Evolutionary conservation across 2,329 filamentous ascomycete genomes (phyloP).

Genomic region (Byssothecium circinans): DNA sequence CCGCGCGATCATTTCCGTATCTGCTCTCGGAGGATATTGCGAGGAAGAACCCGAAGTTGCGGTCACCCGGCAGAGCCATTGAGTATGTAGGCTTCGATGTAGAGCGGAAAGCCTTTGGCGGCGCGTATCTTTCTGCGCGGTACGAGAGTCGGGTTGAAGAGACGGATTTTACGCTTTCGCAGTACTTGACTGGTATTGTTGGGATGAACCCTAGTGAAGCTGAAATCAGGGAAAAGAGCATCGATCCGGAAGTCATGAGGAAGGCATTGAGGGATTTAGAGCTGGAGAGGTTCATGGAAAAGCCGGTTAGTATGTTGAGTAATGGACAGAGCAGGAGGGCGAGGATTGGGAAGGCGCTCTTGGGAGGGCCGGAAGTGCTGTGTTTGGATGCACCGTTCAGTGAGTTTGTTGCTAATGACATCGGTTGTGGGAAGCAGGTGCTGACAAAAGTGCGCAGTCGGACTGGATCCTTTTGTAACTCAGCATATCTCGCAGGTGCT

Average conservation of each 20-base stretch:
- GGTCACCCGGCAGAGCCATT: slow-evolving; percentile 68
- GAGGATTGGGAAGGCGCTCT: slow-evolving; percentile 81
- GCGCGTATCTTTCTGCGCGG: slow-evolving; percentile 80
- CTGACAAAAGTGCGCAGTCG: slow-evolving; percentile 58
- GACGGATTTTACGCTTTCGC: slow-evolving; percentile 80
- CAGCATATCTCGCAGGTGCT: slow-evolving; percentile 72
- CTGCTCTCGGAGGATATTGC: slow-evolving; percentile 66
- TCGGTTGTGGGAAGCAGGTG: neutral
- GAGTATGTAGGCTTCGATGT: slow-evolving; percentile 89
- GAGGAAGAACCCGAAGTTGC: slow-evolving; percentile 53
- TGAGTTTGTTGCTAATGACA: slow-evolving; percentile 37
- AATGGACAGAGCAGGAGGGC: slow-evolving; percentile 90
- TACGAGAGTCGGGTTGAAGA: slow-evolving; percentile 87
- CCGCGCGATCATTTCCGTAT: slow-evolving; percentile 76
- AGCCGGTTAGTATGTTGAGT: slow-evolving; percentile 87
- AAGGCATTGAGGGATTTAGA: slow-evolving; percentile 70
- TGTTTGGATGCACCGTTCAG: slow-evolving; percentile 86
- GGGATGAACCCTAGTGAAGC: slow-evolving; percentile 72
- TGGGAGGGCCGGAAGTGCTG: slow-evolving; percentile 77
- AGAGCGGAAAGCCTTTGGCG: slow-evolving; percentile 62
- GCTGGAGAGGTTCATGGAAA: slow-evolving; percentile 68
- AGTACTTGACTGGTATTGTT: slow-evolving; percentile 81
- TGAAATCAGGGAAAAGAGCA: slow-evolving; percentile 47
- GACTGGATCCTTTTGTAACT: slow-evolving; percentile 82
- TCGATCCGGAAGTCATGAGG: slow-evolving; percentile 54